These are phyloP conservation scores for Monosporascus sp. DNA, from an alignment of 2,329 filamentous ascomycete species.

Conservation along the genomic window DNA sequence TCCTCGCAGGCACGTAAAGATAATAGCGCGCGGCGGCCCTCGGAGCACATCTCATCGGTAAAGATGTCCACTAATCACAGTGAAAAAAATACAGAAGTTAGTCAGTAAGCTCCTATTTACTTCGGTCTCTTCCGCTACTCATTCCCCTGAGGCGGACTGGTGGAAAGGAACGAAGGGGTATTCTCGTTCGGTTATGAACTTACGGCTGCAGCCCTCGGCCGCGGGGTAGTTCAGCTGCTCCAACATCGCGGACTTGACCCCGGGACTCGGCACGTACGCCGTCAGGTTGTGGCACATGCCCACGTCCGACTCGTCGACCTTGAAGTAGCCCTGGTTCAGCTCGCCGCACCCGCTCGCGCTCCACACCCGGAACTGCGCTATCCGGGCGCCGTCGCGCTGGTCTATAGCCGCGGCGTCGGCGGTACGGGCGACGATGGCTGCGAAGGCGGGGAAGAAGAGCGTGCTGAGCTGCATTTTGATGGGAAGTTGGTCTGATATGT, in stretches of 20 bases:
- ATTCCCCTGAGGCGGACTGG: background rate
- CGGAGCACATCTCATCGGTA: slow-evolving; percentile 9
- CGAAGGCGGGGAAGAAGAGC: slow-evolving; percentile 20
- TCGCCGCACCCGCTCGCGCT: slow-evolving; percentile 17
- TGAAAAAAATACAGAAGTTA: background rate
- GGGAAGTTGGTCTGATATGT: background rate
- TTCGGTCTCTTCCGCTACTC: background rate
- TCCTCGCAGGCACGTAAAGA: slow-evolving; percentile 5
- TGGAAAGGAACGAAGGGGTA: background rate
- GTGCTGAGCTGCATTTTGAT: slow-evolving; percentile 24
- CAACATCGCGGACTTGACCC: slow-evolving; percentile 13
- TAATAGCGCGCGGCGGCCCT: background rate
- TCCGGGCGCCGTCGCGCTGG: slow-evolving; percentile 16
- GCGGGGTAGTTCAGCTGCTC: slow-evolving; percentile 11
- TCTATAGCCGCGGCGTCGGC: slow-evolving; percentile 14
- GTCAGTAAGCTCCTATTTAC: background rate
- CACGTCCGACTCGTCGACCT: slow-evolving; percentile 17
- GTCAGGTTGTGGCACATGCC: slow-evolving; percentile 40
- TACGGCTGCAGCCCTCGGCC: slow-evolving; percentile 19
- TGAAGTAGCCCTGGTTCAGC: slow-evolving; percentile 21
- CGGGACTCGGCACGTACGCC: slow-evolving; percentile 37
- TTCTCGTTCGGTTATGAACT: slow-evolving; percentile 6
- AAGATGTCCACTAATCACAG: slow-evolving; percentile 11
- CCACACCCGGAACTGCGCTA: slow-evolving; percentile 24
- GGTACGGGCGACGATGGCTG: slow-evolving; percentile 13